Evolutionary conservation across 2,329 filamentous ascomycete genomes (phyloP).

Genomic region (Monosporascus sp.): DNA sequence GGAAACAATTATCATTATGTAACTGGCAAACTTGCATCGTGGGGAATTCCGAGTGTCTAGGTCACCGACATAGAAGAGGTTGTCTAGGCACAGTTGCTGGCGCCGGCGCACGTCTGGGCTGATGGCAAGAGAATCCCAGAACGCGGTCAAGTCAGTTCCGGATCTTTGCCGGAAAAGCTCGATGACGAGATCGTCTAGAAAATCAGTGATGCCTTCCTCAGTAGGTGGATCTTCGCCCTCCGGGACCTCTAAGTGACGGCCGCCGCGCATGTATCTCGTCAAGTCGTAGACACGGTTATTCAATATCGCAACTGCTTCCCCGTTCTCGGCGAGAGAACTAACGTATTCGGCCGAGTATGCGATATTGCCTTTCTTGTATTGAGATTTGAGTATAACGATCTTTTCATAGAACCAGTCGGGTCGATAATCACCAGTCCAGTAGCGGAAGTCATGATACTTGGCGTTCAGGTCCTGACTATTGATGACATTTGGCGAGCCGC

Average conservation of each 20-base stretch:
- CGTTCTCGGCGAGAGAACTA: slow-evolving; percentile 57
- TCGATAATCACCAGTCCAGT: slow-evolving; percentile 72
- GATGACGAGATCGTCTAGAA: slow-evolving; percentile 73
- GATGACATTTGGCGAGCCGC: slow-evolving; percentile 60
- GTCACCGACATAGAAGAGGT: slow-evolving; percentile 89
- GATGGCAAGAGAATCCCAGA: slow-evolving; percentile 69
- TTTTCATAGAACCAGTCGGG: slow-evolving; percentile 91
- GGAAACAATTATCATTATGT: slow-evolving; percentile 82
- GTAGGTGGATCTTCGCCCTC: slow-evolving; percentile 43
- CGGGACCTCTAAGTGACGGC: slow-evolving; percentile 57
- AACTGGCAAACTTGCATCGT: slow-evolving; percentile 80
- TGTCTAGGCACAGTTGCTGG: slow-evolving; percentile 83
- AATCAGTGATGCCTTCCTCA: slow-evolving; percentile 55
- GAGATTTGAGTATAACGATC: slow-evolving; percentile 69
- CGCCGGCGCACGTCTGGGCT: slow-evolving; percentile 49
- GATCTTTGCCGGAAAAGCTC: slow-evolving; percentile 70
- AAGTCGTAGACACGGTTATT: slow-evolving; percentile 81
- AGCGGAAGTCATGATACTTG: slow-evolving; percentile 89
- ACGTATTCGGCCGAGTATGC: slow-evolving; percentile 80
- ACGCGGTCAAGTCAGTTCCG: slow-evolving; percentile 75
- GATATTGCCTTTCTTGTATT: slow-evolving; percentile 81
- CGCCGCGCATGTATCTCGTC: slow-evolving; percentile 74
- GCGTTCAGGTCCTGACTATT: slow-evolving; percentile 65
- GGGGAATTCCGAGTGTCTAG: slow-evolving; percentile 85
- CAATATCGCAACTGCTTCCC: slow-evolving; percentile 70